Conservation (phyloP, 805 yeast species). For the Saccharomycopsis sp. region DNA sequence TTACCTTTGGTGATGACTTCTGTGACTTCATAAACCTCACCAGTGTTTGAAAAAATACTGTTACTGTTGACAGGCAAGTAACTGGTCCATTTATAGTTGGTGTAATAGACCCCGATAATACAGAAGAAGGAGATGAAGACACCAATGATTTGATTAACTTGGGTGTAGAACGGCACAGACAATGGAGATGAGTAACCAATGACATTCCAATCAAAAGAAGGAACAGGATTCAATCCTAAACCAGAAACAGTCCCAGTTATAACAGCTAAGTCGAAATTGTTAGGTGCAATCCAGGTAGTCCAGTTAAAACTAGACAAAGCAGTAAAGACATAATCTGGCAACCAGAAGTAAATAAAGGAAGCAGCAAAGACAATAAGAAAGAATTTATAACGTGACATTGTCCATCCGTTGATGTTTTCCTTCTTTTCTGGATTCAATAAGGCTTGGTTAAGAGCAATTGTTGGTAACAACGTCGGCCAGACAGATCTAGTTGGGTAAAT, state of each 20-base stretch:
- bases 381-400: conserved; percentile 31
- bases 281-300: conserved; percentile 53
- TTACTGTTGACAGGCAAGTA: conserved; percentile 43
- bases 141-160: conserved; percentile 31
- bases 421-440: conserved; percentile 33
- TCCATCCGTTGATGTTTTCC: conserved; percentile 31
- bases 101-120: conserved; percentile 34
- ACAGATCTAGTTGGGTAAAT: conserved; percentile 46
- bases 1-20: conserved; percentile 39
- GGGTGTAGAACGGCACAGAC: conserved; percentile 38
- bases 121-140: conserved; percentile 29
- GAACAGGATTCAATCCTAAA: conserved; percentile 46
- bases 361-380: conserved; percentile 28
- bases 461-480: conserved; percentile 50
- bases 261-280: conserved; percentile 40
- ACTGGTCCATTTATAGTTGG: conserved; percentile 35
- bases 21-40: conserved; percentile 40
- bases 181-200: conserved; percentile 31
- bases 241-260: conserved; percentile 44
- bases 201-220: conserved; percentile 50
- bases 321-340: conserved; percentile 37
- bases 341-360: conserved; percentile 39
- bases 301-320: conserved; percentile 43
- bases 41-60: conserved; percentile 45
- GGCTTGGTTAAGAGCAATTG: conserved; percentile 43